These are phyloP conservation scores for Ballota nigra DNA, from an alignment of 257 asterid species.

Conservation along the genomic window DNA sequence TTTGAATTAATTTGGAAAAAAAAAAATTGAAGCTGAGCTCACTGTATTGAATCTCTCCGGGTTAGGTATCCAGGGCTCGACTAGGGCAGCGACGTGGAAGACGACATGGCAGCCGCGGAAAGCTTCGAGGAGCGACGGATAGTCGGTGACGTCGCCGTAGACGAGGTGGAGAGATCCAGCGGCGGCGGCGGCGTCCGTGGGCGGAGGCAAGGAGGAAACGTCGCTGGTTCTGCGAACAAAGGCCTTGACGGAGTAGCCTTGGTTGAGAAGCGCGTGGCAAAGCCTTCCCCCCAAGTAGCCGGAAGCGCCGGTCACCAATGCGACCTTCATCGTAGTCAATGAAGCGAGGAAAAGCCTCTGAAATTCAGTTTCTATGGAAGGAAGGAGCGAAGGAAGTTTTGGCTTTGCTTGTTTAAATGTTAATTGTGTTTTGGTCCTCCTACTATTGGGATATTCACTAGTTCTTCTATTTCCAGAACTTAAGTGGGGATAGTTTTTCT, in stretches of 20 bases:
- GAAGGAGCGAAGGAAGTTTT: no score
- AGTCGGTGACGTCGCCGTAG: constrained; percentile 87
- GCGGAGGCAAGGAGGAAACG: constrained; percentile 53
- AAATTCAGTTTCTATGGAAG: neutral
- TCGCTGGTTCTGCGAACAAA: constrained; percentile 89
- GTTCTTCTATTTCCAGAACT: no score
- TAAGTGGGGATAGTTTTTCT: no score
- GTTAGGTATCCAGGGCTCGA: constrained; percentile 95
- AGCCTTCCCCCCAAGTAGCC: constrained; percentile 93
- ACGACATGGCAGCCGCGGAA: constrained; percentile 72
- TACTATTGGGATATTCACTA: neutral
- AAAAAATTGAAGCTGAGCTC: constrained; percentile 8
- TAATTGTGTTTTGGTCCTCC: neutral
- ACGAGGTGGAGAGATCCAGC: constrained; percentile 56
- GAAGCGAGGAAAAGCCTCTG: neutral
- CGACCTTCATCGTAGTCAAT: constrained; percentile 49
- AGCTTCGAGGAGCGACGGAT: constrained; percentile 65
- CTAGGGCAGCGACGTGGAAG: constrained; percentile 89
- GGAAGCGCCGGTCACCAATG: constrained; percentile 90
- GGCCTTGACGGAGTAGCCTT: constrained; percentile 75
- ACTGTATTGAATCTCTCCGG: constrained; percentile 62
- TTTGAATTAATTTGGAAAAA: neutral
- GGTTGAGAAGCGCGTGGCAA: constrained; percentile 60
- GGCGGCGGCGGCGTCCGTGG: constrained; percentile 32
- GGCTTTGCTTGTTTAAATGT: neutral